phyloP scores from a whole-genome alignment of 148 eudicot genomes.

The Diospyros kaki region DNA sequence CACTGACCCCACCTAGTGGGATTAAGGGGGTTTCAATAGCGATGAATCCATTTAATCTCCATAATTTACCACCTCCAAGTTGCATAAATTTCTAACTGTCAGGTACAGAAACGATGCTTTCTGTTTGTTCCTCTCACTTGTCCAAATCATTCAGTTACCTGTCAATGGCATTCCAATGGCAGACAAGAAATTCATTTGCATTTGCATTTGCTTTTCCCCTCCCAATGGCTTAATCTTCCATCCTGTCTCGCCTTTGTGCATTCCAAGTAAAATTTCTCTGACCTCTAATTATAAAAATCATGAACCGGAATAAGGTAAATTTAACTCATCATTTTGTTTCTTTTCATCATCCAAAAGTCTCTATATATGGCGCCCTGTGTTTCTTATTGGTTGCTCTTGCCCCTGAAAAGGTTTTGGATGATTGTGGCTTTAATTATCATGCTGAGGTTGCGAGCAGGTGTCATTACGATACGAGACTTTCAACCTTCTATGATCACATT shows the following conservation, averaged over 20 bases:
- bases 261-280: slow-evolving; percentile 29
- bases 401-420: slow-evolving; percentile 4
- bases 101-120: neutral
- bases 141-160: slow-evolving; percentile 46
- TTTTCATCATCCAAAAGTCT: slow-evolving; percentile 21
- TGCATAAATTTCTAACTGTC: neutral
- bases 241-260: slow-evolving; percentile 16
- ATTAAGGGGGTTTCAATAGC: no score
- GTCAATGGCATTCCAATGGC: slow-evolving; percentile 23
- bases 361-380: slow-evolving; percentile 9
- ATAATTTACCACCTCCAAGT: neutral
- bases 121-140: neutral
- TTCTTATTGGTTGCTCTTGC: slow-evolving; percentile 8
- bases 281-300: slow-evolving; percentile 30
- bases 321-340: slow-evolving; percentile 5
- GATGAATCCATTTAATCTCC: no score
- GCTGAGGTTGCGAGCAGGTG: slow-evolving; percentile 7
- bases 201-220: slow-evolving; percentile 14
- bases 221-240: slow-evolving; percentile 31
- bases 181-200: slow-evolving; percentile 14
- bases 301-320: slow-evolving; percentile 1
- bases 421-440: slow-evolving; percentile 1
- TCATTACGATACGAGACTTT: slow-evolving; percentile 22
- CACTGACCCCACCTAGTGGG: no score
- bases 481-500: slow-evolving; percentile 50